Percentiles rank a stretch among this genome's conserved stretches.
These are phyloP conservation scores for Mycena haematopus DNA, from an alignment of 768 basidiomycete species.

Conservation along the genomic window DNA sequence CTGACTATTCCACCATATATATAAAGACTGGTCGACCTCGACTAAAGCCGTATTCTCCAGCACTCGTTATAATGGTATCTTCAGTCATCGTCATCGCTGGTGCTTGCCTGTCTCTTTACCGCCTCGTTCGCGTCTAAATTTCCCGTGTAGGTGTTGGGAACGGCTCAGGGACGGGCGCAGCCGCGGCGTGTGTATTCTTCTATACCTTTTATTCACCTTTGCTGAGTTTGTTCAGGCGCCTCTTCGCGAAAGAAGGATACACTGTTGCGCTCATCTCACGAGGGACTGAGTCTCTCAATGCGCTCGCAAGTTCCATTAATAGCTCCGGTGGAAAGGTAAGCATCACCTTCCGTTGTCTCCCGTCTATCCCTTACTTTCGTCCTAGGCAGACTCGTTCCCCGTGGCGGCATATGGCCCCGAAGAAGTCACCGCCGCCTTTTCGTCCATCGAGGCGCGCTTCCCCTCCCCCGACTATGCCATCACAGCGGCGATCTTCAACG, in stretches of 20 bases:
- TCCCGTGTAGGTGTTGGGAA: conserved; percentile 48
- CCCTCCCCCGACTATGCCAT: conserved; percentile 56
- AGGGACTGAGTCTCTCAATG: conserved; percentile 56
- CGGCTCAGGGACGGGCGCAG: conserved; percentile 61
- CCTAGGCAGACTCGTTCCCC: conserved; percentile 63
- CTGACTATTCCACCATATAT: not conserved
- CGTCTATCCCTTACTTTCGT: conserved; percentile 12
- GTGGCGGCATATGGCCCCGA: conserved; percentile 55
- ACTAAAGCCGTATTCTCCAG: not conserved
- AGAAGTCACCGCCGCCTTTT: conserved; percentile 58
- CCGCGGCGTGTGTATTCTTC: conserved; percentile 54
- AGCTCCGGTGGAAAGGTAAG: conserved; percentile 63
- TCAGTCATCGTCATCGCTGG: conserved; percentile 20
- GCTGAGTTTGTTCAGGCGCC: conserved; percentile 46
- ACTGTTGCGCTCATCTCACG: conserved; percentile 71
- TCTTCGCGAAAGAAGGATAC: conserved; percentile 69
- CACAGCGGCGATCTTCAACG: conserved; percentile 71
- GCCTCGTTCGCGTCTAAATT: not conserved
- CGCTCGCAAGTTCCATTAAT: conserved; percentile 61
- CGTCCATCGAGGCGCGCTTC: conserved; percentile 51
- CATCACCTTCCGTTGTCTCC: not conserved
- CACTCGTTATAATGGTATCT: conserved; percentile 8
- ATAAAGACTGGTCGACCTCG: not conserved
- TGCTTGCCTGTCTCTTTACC: not conserved
- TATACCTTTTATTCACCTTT: not conserved